These are phyloP conservation scores for Echium plantagineum DNA, from an alignment of 257 asterid genomes.

Conservation along the genomic window DNA sequence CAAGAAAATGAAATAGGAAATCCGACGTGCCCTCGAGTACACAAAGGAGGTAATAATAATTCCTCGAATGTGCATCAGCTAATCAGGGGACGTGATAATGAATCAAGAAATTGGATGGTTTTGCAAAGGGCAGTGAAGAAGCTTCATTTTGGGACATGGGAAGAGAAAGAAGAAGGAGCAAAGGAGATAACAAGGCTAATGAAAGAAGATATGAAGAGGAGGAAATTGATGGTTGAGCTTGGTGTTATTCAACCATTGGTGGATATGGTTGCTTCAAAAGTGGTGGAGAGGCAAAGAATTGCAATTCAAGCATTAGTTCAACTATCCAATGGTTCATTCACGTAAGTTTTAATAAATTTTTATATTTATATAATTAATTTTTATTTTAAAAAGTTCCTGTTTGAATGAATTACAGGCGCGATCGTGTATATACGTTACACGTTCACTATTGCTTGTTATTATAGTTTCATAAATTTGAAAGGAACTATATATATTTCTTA, in stretches of 20 bases:
- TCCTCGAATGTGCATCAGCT: no score
- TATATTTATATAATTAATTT: no score
- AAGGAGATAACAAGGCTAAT: constrained; percentile 54
- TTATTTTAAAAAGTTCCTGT: no score
- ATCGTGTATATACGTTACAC: no score
- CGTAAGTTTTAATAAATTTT: constrained; percentile 37
- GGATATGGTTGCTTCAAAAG: constrained; percentile 54
- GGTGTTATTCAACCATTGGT: constrained; percentile 91
- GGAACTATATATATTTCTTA: background rate
- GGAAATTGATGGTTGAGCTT: constrained; percentile 77
- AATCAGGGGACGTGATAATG: no score
- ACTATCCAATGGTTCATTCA: constrained; percentile 62
- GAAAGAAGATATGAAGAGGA: constrained; percentile 32
- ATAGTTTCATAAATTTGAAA: background rate
- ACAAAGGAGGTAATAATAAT: no score
- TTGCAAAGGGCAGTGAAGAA: constrained; percentile 58
- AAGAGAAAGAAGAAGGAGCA: constrained; percentile 65
- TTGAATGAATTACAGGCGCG: no score
- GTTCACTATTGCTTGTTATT: no score
- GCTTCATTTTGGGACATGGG: constrained; percentile 81
- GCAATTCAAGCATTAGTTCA: constrained; percentile 56
- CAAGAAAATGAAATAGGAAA: constrained; percentile 14
- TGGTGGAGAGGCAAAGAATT: constrained; percentile 39
- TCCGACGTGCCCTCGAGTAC: no score
- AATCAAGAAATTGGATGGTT: constrained; percentile 25